Percentiles rank a stretch among this genome's conserved stretches.
These are phyloP conservation scores for Fraxinus sp. DNA, from an alignment of 305 asterid species.

Conservation along the genomic window DNA sequence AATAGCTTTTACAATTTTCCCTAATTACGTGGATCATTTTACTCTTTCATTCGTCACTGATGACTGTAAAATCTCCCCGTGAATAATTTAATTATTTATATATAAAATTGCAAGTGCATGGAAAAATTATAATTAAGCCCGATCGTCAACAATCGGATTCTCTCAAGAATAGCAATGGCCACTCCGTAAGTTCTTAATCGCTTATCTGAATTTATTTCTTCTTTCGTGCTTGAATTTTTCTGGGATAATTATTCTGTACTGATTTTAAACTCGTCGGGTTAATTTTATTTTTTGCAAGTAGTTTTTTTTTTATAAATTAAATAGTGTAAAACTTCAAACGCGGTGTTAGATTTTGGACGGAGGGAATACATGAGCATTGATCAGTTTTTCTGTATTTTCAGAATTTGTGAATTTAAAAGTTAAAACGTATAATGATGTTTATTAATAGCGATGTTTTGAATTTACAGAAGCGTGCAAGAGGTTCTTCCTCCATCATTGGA, in stretches of 20 bases:
- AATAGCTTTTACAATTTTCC: background rate
- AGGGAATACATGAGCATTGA: background rate
- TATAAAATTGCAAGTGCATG: background rate
- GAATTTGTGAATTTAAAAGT: background rate
- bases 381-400: background rate
- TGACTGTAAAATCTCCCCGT: background rate
- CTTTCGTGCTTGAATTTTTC: background rate
- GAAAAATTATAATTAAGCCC: background rate
- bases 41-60: background rate
- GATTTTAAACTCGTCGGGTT: background rate
- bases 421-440: background rate
- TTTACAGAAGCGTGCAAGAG: conserved; percentile 45
- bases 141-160: background rate
- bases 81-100: background rate
- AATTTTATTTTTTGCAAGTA: background rate
- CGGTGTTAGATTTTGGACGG: background rate
- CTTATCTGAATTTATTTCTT: background rate
- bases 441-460: conserved; percentile 18
- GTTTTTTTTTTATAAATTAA: background rate
- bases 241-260: background rate
- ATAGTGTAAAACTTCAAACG: background rate
- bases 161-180: conserved; percentile 35
- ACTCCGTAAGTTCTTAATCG: conserved; percentile 24
- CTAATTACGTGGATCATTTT: background rate
- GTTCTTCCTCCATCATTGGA: conserved; percentile 58